These are phyloP conservation scores for Penicillium sp. DNA, from an alignment of 2,329 filamentous ascomycete genomes.

Conservation along the genomic window DNA sequence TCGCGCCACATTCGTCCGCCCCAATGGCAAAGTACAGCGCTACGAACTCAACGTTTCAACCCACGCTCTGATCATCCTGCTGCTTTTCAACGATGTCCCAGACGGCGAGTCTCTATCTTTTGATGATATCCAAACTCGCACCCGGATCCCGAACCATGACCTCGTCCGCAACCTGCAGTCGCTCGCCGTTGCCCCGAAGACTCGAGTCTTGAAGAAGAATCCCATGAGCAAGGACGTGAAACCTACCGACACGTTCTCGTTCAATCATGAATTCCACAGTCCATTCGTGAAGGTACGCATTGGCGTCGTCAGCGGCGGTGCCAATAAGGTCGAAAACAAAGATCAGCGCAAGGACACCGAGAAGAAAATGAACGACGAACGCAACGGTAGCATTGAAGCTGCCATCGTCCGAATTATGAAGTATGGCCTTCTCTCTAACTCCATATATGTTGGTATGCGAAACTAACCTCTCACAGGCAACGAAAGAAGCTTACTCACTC, in stretches of 20 bases:
- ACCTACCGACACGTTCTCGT: slow-evolving; percentile 70
- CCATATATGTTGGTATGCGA: background rate
- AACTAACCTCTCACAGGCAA: slow-evolving; percentile 36
- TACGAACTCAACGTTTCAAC: slow-evolving; percentile 93
- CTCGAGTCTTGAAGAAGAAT: slow-evolving; percentile 73
- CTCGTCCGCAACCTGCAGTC: slow-evolving; percentile 75
- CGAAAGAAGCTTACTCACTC: slow-evolving; percentile 48
- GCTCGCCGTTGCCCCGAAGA: slow-evolving; percentile 78
- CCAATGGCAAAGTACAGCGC: slow-evolving; percentile 65
- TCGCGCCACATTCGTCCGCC: slow-evolving; percentile 71
- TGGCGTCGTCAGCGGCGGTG: slow-evolving; percentile 69
- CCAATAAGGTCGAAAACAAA: slow-evolving; percentile 78
- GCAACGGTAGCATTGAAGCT: slow-evolving; percentile 50
- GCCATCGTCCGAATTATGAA: slow-evolving; percentile 55
- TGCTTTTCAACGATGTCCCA: slow-evolving; percentile 79
- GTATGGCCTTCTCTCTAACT: slow-evolving; percentile 28
- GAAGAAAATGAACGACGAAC: slow-evolving; percentile 50
- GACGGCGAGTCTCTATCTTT: slow-evolving; percentile 52
- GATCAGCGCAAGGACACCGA: slow-evolving; percentile 54
- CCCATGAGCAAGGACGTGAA: slow-evolving; percentile 75
- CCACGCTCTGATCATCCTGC: slow-evolving; percentile 82
- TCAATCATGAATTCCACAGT: slow-evolving; percentile 77
- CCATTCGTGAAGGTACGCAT: slow-evolving; percentile 86
- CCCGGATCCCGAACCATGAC: slow-evolving; percentile 71
- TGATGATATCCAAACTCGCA: slow-evolving; percentile 78